Percentiles rank a stretch among this genome's conserved stretches.
phyloP scores from a whole-genome alignment of 352 stramenopile species.

The Pythium folliculosum region DNA sequence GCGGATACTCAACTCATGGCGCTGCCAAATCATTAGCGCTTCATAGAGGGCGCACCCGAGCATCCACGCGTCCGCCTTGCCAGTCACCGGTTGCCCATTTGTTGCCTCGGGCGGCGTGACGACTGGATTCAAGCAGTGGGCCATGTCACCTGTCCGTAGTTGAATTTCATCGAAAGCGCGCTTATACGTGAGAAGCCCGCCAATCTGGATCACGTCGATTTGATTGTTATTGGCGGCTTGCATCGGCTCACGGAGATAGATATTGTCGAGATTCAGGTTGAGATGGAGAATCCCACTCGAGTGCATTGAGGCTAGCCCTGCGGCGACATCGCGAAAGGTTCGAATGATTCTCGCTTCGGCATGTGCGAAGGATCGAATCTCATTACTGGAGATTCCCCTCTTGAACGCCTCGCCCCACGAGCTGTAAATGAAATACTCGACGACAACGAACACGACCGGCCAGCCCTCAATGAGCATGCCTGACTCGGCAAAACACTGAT shows the following conservation, averaged over 20 bases:
- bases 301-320: slow-evolving; percentile 56
- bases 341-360: slow-evolving; percentile 20
- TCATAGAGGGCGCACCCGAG: slow-evolving; percentile 59
- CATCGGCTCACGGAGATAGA: slow-evolving; percentile 37
- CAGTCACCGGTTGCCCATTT: slow-evolving; percentile 27
- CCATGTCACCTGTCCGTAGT: slow-evolving; percentile 35
- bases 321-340: slow-evolving; percentile 52
- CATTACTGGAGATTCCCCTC: slow-evolving; percentile 5
- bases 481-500: slow-evolving; percentile 63
- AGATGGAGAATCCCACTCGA: slow-evolving; percentile 53
- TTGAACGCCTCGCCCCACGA: slow-evolving; percentile 44
- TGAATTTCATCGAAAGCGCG: slow-evolving; percentile 36
- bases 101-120: slow-evolving; percentile 48
- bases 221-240: background rate
- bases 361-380: slow-evolving; percentile 24
- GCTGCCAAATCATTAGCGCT: slow-evolving; percentile 57
- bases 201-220: slow-evolving; percentile 35
- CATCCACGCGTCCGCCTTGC: slow-evolving; percentile 70
- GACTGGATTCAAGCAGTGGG: slow-evolving; percentile 39
- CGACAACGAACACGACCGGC: slow-evolving; percentile 54
- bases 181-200: slow-evolving; percentile 49
- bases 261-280: slow-evolving; percentile 53
- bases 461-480: slow-evolving; percentile 64
- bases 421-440: slow-evolving; percentile 43
- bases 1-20: slow-evolving; percentile 29